A percentile compares a stretch with the other conserved stretches of the same genome.
These are phyloP conservation scores for Styphnolobium japonicum DNA, from an alignment of 306 rosid species.

Conservation along the genomic window DNA sequence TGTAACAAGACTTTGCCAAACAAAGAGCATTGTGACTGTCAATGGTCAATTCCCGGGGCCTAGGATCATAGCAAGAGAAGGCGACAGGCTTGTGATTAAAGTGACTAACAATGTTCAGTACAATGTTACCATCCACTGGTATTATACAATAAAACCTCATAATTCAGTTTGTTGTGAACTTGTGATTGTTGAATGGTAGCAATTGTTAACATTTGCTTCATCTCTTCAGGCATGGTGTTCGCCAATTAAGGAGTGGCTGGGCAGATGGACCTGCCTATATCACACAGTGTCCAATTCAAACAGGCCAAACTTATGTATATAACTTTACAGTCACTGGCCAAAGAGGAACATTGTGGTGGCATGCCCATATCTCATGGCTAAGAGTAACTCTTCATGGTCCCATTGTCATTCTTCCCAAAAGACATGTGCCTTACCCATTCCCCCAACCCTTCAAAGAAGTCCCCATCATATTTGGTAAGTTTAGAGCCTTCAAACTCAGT, in stretches of 20 bases:
- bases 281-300: slow-evolving; percentile 54
- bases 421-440: slow-evolving; percentile 42
- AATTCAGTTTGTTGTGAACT: neutral
- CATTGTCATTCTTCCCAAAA: slow-evolving; percentile 47
- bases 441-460: slow-evolving; percentile 51
- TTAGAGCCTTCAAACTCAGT: neutral
- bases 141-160: neutral
- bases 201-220: neutral
- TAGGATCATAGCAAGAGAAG: slow-evolving; percentile 52
- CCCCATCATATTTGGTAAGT: slow-evolving; percentile 43
- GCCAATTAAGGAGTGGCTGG: slow-evolving; percentile 53
- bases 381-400: slow-evolving; percentile 50
- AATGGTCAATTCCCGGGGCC: slow-evolving; percentile 57
- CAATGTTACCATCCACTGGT: slow-evolving; percentile 54
- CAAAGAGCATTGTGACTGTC: slow-evolving; percentile 51
- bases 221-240: slow-evolving; percentile 41
- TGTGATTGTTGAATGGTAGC: neutral
- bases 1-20: slow-evolving; percentile 49
- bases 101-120: slow-evolving; percentile 47
- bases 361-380: slow-evolving; percentile 55
- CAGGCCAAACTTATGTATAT: slow-evolving; percentile 41
- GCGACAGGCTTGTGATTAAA: slow-evolving; percentile 49
- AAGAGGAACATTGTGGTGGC: slow-evolving; percentile 58
- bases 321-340: slow-evolving; percentile 51
- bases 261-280: slow-evolving; percentile 59